These are phyloP conservation scores for Vaccinium corymbosum DNA, from an alignment of 148 eudicot species.

Conservation along the genomic window DNA sequence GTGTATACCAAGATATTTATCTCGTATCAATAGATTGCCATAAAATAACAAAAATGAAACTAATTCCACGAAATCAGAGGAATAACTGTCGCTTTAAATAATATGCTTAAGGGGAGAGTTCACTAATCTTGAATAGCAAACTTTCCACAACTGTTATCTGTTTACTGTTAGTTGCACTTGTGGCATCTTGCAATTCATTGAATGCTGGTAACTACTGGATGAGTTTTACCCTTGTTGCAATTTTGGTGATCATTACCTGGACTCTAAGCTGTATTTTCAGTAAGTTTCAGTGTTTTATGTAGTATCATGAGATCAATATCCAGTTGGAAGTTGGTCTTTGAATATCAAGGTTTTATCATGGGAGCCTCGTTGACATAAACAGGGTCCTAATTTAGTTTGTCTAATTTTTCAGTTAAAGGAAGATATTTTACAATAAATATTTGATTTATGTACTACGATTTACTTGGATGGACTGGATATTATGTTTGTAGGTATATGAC, in stretches of 20 bases:
- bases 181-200: background rate
- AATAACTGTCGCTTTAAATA: background rate
- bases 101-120: background rate
- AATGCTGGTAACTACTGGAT: background rate
- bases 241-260: slow-evolving; percentile 1
- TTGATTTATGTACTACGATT: background rate
- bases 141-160: background rate
- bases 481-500: slow-evolving; percentile 61
- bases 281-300: background rate
- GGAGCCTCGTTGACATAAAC: background rate
- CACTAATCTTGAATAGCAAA: background rate
- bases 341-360: background rate
- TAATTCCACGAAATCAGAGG: background rate
- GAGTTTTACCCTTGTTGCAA: background rate
- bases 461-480: background rate
- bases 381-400: background rate
- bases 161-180: background rate
- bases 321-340: background rate
- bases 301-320: background rate
- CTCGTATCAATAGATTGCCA: background rate
- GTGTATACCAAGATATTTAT: background rate
- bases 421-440: background rate
- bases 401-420: background rate
- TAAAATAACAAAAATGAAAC: background rate
- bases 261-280: background rate